These are phyloP conservation scores for Ustilago shanxiensis DNA, from an alignment of 1,284 basidiomycete species.

Conservation along the genomic window DNA sequence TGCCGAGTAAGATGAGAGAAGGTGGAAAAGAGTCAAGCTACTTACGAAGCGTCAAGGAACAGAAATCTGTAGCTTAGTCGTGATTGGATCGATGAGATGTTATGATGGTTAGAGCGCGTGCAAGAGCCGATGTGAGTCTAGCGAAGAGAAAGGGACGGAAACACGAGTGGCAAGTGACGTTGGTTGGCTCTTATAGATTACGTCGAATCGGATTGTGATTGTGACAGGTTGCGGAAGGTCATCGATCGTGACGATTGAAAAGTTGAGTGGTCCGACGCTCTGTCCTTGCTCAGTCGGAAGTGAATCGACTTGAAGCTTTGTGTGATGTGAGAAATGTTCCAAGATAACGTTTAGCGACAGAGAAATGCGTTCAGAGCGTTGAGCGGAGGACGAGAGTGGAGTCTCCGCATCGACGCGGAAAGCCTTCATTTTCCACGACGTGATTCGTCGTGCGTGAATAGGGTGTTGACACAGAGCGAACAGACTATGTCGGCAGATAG, in stretches of 20 bases:
- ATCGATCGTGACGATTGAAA: too few species aligned
- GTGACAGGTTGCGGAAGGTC: background rate
- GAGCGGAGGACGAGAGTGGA: constrained; percentile 1
- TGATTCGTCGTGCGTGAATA: background rate
- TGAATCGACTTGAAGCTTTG: constrained; percentile 1
- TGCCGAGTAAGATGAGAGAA: background rate
- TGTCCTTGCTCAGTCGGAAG: constrained; percentile 6
- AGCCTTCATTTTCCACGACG: background rate
- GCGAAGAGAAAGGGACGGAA: background rate
- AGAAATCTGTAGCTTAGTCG: background rate
- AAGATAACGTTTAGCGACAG: constrained; percentile 1
- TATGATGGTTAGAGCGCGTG: background rate
- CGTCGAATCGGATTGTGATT: too few species aligned
- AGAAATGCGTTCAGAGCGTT: background rate
- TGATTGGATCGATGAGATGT: background rate
- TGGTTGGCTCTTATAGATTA: background rate
- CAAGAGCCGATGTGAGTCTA: background rate
- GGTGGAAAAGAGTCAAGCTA: background rate
- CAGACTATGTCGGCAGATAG: background rate
- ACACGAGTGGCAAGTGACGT: background rate
- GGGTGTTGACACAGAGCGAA: background rate
- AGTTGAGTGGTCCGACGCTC: background rate
- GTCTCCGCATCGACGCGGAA: background rate
- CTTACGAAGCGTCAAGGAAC: background rate
- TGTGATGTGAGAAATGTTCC: background rate